phyloP scores from a whole-genome alignment of 805 yeast genomes.

The Huiozyma naganishii region DNA sequence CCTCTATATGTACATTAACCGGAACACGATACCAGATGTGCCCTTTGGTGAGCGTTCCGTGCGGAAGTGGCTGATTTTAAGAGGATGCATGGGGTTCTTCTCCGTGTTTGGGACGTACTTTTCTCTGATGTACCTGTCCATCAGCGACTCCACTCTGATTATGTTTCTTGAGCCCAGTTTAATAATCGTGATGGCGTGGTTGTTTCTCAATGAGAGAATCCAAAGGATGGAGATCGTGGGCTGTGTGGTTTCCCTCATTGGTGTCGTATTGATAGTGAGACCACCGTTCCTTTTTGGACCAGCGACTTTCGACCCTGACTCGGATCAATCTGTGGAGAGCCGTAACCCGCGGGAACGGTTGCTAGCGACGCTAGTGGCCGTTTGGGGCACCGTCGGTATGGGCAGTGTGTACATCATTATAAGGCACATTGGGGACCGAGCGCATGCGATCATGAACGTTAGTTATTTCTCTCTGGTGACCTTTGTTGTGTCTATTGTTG shows the following conservation, averaged over 20 bases:
- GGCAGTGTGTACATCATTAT: slow-evolving; percentile 59
- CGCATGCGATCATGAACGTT: slow-evolving; percentile 74
- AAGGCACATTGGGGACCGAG: slow-evolving; percentile 63
- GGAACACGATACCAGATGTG: slow-evolving; percentile 38
- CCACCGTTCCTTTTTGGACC: slow-evolving; percentile 61
- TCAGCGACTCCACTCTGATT: slow-evolving; percentile 74
- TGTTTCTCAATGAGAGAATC: slow-evolving; percentile 54
- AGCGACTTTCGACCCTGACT: background rate
- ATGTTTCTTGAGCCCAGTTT: slow-evolving; percentile 70
- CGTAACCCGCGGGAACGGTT: slow-evolving; percentile 44
- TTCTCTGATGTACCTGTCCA: slow-evolving; percentile 58
- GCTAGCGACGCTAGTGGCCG: slow-evolving; percentile 50
- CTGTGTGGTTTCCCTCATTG: slow-evolving; percentile 54
- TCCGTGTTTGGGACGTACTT: slow-evolving; percentile 76
- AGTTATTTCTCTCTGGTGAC: slow-evolving; percentile 61
- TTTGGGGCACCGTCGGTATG: slow-evolving; percentile 61
- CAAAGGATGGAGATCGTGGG: slow-evolving; percentile 61
- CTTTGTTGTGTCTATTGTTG: slow-evolving; percentile 40
- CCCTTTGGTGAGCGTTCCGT: slow-evolving; percentile 61
- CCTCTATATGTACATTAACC: slow-evolving; percentile 40
- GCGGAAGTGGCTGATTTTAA: slow-evolving; percentile 40
- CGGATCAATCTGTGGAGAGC: background rate
- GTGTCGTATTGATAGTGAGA: slow-evolving; percentile 72
- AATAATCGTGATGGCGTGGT: slow-evolving; percentile 64
- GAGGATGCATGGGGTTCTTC: slow-evolving; percentile 67